phyloP scores from a whole-genome alignment of 2,329 filamentous ascomycete genomes.

The Magnaporthiopsis rhizophila region DNA sequence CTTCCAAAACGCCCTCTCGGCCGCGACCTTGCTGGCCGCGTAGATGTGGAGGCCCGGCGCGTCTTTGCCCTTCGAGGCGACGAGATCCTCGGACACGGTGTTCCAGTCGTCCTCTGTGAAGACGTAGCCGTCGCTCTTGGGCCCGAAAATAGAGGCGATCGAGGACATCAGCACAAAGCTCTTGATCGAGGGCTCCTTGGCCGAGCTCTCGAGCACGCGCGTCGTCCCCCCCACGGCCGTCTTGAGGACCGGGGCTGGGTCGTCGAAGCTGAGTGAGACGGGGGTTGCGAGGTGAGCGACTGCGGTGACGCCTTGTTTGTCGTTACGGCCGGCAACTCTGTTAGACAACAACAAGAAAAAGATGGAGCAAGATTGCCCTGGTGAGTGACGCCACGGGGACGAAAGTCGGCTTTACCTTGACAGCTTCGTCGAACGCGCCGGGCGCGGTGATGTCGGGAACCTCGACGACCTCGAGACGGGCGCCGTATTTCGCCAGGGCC shows the following conservation, averaged over 20 bases:
- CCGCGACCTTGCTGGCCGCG: slow-evolving; percentile 21
- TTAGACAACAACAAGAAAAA: neutral
- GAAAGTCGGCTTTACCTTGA: slow-evolving; percentile 8
- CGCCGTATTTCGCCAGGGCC: slow-evolving; percentile 10
- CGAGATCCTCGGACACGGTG: slow-evolving; percentile 10
- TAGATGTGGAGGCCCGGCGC: slow-evolving; percentile 18
- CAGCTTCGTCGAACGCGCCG: slow-evolving; percentile 16
- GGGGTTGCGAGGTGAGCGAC: slow-evolving; percentile 15
- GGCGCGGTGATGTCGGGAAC: slow-evolving; percentile 16
- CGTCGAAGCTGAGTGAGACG: slow-evolving; percentile 16
- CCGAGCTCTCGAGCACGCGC: slow-evolving; percentile 13
- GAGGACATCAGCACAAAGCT: slow-evolving; percentile 20
- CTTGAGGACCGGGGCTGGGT: slow-evolving; percentile 15
- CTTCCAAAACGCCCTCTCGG: slow-evolving; percentile 24
- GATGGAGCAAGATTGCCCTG: neutral
- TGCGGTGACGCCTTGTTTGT: neutral
- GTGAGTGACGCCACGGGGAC: neutral
- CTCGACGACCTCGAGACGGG: slow-evolving; percentile 13
- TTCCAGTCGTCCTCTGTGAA: slow-evolving; percentile 21
- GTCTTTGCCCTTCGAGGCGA: slow-evolving; percentile 13
- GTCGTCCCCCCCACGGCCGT: slow-evolving; percentile 15
- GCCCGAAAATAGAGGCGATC: slow-evolving; percentile 10
- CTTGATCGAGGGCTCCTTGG: slow-evolving; percentile 13
- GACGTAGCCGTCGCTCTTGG: slow-evolving; percentile 5
- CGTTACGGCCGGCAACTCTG: neutral